phyloP scores from a whole-genome alignment of 2,329 filamentous ascomycete genomes.

The Xylaria sp. region DNA sequence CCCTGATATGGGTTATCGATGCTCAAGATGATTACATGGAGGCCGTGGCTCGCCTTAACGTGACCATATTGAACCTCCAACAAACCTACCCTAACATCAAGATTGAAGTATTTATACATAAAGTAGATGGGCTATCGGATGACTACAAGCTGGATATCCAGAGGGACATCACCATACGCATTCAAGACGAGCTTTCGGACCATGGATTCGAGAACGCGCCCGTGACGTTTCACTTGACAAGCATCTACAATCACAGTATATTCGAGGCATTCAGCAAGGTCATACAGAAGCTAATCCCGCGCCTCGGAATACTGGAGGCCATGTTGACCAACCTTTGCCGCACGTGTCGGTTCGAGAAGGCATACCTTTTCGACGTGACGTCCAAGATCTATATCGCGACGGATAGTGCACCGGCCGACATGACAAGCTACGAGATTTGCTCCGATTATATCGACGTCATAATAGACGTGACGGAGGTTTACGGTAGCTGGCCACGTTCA shows the following conservation, averaged over 20 bases:
- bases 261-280: slow-evolving; percentile 99
- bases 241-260: slow-evolving; percentile 98
- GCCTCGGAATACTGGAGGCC: slow-evolving; percentile 90
- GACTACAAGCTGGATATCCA: slow-evolving; percentile 97
- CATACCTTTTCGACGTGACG: slow-evolving; percentile 96
- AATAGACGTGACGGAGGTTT: slow-evolving; percentile 95
- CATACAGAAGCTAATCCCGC: slow-evolving; percentile 95
- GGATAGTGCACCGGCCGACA: slow-evolving; percentile 90
- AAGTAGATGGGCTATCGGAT: slow-evolving; percentile 96
- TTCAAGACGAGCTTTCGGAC: slow-evolving; percentile 95
- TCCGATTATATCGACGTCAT: slow-evolving; percentile 99
- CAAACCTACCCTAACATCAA: slow-evolving; percentile 92
- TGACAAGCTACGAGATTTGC: slow-evolving; percentile 97
- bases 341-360: slow-evolving; percentile 95
- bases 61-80: slow-evolving; percentile 89
- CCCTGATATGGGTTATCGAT: slow-evolving; percentile 98
- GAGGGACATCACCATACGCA: slow-evolving; percentile 94
- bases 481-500: slow-evolving; percentile 76
- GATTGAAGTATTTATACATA: slow-evolving; percentile 98
- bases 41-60: slow-evolving; percentile 85
- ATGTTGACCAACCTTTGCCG: slow-evolving; percentile 94
- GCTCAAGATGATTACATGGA: slow-evolving; percentile 98
- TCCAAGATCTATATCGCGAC: slow-evolving; percentile 99
- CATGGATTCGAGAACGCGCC: slow-evolving; percentile 92
- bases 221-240: slow-evolving; percentile 94